phyloP scores from a whole-genome alignment of 768 basidiomycete species.

The Rubroboletus satanas region DNA sequence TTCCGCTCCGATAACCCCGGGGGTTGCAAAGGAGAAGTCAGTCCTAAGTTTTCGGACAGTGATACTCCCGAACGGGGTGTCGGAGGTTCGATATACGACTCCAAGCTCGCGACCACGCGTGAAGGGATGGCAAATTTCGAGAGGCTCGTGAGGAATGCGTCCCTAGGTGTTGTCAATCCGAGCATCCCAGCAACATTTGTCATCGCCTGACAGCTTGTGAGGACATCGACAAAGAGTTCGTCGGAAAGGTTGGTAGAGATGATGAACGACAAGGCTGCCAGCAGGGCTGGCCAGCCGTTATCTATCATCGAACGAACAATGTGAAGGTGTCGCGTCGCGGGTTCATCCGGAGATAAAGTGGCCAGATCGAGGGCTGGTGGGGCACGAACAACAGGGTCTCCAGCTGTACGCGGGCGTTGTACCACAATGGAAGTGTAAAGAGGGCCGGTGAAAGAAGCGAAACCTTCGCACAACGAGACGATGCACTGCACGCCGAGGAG shows the following conservation, averaged over 20 bases:
- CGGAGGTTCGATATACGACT: conserved; percentile 50
- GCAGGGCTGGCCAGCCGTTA: conserved; percentile 86
- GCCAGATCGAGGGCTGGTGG: conserved; percentile 69
- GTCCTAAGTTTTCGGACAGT: conserved; percentile 66
- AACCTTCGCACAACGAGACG: conserved; percentile 81
- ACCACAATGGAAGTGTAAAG: conserved; percentile 71
- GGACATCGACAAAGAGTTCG: conserved; percentile 83
- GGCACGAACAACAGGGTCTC: conserved; percentile 62
- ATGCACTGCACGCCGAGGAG: conserved; percentile 89
- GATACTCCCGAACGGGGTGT: conserved; percentile 58
- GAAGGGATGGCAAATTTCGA: conserved; percentile 93
- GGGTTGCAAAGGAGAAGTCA: conserved; percentile 47
- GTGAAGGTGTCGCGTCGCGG: conserved; percentile 52
- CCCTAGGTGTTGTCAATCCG: conserved; percentile 80
- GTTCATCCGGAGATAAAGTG: conserved; percentile 50
- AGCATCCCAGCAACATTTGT: conserved; percentile 88
- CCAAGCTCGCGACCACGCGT: conserved; percentile 80
- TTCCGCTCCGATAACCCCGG: conserved; percentile 88
- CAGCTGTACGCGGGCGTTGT: conserved; percentile 58
- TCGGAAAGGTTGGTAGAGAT: conserved; percentile 90
- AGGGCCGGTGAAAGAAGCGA: conserved; percentile 68
- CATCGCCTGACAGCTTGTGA: conserved; percentile 78
- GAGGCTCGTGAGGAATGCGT: conserved; percentile 87
- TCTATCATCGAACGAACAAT: conserved; percentile 77
- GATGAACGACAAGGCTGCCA: conserved; percentile 86